Base-by-base conservation (phyloP, 2,329 filamentous ascomycete genomes). In the Fusarium xylarioides region DNA sequence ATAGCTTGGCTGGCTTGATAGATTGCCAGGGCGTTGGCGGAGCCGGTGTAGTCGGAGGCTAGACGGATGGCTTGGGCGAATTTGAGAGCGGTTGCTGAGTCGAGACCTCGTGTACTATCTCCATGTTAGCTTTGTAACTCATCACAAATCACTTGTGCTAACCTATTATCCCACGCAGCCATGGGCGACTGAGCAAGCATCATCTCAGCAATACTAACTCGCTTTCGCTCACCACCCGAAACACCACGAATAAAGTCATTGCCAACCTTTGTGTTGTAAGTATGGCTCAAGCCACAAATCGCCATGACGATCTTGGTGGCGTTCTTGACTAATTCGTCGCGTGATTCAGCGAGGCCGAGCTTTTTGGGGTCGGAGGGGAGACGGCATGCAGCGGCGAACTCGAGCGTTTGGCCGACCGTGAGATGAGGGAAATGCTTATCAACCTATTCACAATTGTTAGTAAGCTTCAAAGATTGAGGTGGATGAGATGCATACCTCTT, bases 171-270 rank as follows among this genome's bases (percentile, higher is more conserved):
- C 93, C 93, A 96, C 1, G 82, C 83, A 11, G 77, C 79, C 44
- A 90, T 80, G 0, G 87, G 87, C 0, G 89, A 88, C 38, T 86
- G 84, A 21, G 91, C 91, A 16, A 95, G 84, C 67, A 92, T 87
- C 73, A 93, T 93, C 81, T 96, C 93, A 2, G 92, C 93, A 69
- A 96, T 94, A 49, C 91, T 93, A 10, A 97, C 93, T 79, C 94
- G 90, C 83, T 96, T 95, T 63, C 91, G 86, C 79, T 93, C 91
- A 42, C 92, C 91, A 32, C 91, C 92, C 12, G 88, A 91, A 1
- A 93, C 88, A 54, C 93, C 93, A 3, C 92, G 89, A 16, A 95
- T 86, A 47, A 92, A 90, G 74, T 94, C 91, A 67, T 94, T 90
- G 12, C 93, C 93, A 18, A 95, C 91, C 75, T 91, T 92, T 11